Conservation (phyloP, 2,329 filamentous ascomycete genomes). For the Chrysoporthe austroafricana region DNA sequence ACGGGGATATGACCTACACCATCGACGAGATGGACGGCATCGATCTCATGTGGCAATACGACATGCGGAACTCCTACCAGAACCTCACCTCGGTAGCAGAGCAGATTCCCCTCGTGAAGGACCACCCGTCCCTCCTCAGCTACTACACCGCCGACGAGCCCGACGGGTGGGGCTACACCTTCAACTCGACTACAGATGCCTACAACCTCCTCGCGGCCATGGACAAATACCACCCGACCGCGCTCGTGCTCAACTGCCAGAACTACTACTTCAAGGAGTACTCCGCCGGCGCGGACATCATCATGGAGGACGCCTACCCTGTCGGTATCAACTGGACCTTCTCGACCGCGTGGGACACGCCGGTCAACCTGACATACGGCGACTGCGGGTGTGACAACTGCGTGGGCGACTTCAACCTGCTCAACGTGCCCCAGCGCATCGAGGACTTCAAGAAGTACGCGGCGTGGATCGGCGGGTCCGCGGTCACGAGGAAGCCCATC, state of each 20-base stretch:
- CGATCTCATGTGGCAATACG: constrained; percentile 49
- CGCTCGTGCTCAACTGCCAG: constrained; percentile 63
- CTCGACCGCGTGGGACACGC: constrained; percentile 56
- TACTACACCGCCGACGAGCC: constrained; percentile 56
- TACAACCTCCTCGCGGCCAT: constrained; percentile 51
- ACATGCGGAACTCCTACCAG: constrained; percentile 48
- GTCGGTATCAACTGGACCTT: constrained; percentile 59
- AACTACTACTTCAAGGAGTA: constrained; percentile 65
- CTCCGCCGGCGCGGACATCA: constrained; percentile 57
- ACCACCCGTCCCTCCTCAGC: constrained; percentile 46
- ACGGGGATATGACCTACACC: constrained; percentile 42
- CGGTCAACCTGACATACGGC: constrained; percentile 62
- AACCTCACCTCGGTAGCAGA: constrained; percentile 46
- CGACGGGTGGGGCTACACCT: constrained; percentile 59
- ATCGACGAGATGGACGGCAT: constrained; percentile 42
- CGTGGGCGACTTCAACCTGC: constrained; percentile 45
- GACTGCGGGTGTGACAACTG: constrained; percentile 69
- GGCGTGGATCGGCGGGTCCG: constrained; percentile 48
- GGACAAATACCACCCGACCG: constrained; percentile 65
- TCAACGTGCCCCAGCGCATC: constrained; percentile 52
- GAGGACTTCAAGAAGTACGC: constrained; percentile 46
- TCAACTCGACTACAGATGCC: constrained; percentile 48
- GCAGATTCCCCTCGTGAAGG: constrained; percentile 45
- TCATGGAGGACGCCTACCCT: constrained; percentile 65
- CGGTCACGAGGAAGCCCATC: constrained; percentile 51